A percentile compares a stretch with the other conserved stretches of the same genome.
Evolutionary conservation across 169 alveolate species (phyloP).

Genomic region (Eimeria tenella): DNA sequence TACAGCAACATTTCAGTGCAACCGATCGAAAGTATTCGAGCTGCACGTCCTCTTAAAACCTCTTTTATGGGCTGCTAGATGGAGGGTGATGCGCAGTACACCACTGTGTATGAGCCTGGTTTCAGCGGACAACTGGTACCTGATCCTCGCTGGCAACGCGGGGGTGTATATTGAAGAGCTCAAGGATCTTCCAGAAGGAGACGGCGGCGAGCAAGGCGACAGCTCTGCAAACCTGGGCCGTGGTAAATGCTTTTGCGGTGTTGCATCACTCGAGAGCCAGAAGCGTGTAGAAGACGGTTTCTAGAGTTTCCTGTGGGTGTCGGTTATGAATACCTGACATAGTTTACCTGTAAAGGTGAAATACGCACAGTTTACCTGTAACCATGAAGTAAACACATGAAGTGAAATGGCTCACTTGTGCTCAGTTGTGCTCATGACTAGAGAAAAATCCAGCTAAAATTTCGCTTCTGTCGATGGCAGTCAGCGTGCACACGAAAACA

Average conservation of each 20-base stretch:
- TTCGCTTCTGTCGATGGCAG: too few relatives aligned
- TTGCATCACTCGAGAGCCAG: too few relatives aligned
- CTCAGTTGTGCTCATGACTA: too few relatives aligned
- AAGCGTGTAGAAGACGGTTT: too few relatives aligned
- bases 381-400: too few relatives aligned
- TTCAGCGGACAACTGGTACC: conserved; percentile 75
- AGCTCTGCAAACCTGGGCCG: conserved; percentile 25
- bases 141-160: conserved; percentile 63
- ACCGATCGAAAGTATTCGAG: neutral
- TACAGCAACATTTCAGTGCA: neutral
- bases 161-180: conserved; percentile 72
- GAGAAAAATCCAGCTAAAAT: too few relatives aligned
- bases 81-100: neutral
- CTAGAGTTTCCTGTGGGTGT: too few relatives aligned
- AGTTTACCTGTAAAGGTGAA: too few relatives aligned
- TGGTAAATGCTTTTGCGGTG: neutral
- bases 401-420: too few relatives aligned
- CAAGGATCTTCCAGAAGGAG: conserved; percentile 19
- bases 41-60: neutral
- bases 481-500: too few relatives aligned
- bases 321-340: too few relatives aligned
- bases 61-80: neutral
- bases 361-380: too few relatives aligned
- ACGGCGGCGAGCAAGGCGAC: conserved; percentile 23
- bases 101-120: neutral